Percentiles rank a stretch among this genome's conserved stretches.
phyloP scores from a whole-genome alignment of 257 asterid genomes.

The Linderniella brevidens region DNA sequence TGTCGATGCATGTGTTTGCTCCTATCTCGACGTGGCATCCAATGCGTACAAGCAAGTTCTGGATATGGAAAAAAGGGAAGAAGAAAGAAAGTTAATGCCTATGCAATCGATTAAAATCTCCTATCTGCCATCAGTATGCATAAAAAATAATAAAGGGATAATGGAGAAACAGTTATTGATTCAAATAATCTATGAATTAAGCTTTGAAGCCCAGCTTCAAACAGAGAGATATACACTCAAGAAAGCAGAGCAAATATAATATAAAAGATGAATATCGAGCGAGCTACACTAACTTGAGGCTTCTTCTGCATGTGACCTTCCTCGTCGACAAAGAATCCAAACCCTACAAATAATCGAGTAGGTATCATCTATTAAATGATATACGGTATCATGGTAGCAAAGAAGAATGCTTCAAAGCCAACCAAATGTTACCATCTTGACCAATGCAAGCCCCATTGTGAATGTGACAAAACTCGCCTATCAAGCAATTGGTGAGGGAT shows the following conservation, averaged over 20 bases:
- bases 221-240: slow-evolving; percentile 3
- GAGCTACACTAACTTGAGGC: slow-evolving; percentile 54
- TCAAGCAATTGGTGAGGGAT: slow-evolving; percentile 55
- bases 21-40: slow-evolving; percentile 87
- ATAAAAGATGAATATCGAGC: slow-evolving; percentile 7
- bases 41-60: slow-evolving; percentile 51
- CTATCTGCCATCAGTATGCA: neutral
- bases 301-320: slow-evolving; percentile 68
- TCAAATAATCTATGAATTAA: too few species aligned
- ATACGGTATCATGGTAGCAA: neutral
- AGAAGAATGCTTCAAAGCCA: neutral
- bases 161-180: too few species aligned
- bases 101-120: neutral
- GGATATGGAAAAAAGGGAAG: slow-evolving; percentile 9
- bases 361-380: neutral
- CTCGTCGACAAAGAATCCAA: slow-evolving; percentile 68
- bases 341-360: slow-evolving; percentile 29
- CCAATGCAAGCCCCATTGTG: slow-evolving; percentile 87
- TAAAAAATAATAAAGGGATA: too few species aligned
- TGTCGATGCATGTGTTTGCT: slow-evolving; percentile 82
- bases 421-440: slow-evolving; percentile 61
- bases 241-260: slow-evolving; percentile 7
- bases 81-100: neutral
- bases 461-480: slow-evolving; percentile 61
- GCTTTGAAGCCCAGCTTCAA: too few species aligned